Conservation (phyloP, 495 filamentous ascomycete genomes). For the Haplographium delicatum region DNA sequence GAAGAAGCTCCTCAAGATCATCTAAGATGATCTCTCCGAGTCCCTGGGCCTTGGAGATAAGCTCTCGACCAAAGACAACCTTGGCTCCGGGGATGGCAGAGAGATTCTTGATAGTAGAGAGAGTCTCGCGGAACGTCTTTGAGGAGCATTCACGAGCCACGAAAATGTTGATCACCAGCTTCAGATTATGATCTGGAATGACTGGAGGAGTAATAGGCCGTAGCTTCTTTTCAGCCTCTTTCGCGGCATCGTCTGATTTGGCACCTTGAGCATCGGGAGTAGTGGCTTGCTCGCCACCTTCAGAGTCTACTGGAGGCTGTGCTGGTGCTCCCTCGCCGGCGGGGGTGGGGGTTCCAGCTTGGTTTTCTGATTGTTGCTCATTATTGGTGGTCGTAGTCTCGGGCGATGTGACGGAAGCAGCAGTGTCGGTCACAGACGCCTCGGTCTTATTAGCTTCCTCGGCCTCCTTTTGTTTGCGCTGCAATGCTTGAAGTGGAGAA, state of each 20-base stretch:
- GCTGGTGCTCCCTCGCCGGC: conserved; percentile 9
- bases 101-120: conserved; percentile 96
- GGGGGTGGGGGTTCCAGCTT: conserved; percentile 10
- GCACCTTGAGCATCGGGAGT: conserved; percentile 43
- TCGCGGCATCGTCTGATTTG: conserved; percentile 33
- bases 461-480: conserved; percentile 74
- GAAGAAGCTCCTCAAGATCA: conserved; percentile 81
- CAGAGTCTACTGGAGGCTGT: conserved; percentile 15
- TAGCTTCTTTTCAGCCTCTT: conserved; percentile 55
- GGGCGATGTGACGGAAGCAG: conserved; percentile 15
- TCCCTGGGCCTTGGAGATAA: conserved; percentile 77
- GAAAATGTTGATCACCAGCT: conserved; percentile 90
- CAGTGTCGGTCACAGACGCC: conserved; percentile 30
- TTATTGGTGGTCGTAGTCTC: conserved; percentile 22
- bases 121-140: conserved; percentile 93
- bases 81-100: conserved; percentile 88
- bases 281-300: conserved; percentile 36
- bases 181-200: conserved; percentile 84
- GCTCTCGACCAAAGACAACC: conserved; percentile 82
- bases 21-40: conserved; percentile 78
- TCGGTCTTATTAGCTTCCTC: conserved; percentile 51
- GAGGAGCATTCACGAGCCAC: conserved; percentile 92
- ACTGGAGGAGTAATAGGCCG: conserved; percentile 73
- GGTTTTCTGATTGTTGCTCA: conserved; percentile 9
- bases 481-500: conserved; percentile 72